Evolutionary conservation across 495 filamentous ascomycete species (phyloP).

Genomic region (Podospora pseudoanserina): DNA sequence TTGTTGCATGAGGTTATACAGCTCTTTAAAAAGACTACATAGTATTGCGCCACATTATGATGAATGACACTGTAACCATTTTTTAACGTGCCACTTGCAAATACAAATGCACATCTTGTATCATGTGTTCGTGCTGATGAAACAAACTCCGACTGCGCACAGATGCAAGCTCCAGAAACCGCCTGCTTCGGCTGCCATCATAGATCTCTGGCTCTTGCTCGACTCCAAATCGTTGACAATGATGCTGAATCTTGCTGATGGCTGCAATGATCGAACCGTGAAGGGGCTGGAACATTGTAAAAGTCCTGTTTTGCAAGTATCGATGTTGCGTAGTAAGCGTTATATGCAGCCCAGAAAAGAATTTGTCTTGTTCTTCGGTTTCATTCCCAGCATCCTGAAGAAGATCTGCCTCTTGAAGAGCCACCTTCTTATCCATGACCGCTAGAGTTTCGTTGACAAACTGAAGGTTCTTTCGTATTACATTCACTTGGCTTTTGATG

Average conservation of each 20-base stretch:
- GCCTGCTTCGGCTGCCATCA: background rate
- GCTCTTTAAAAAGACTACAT: background rate
- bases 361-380: too few relatives aligned
- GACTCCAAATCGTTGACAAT: background rate
- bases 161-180: background rate
- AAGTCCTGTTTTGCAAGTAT: too few relatives aligned
- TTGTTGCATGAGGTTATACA: constrained; percentile 6
- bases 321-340: too few relatives aligned
- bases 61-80: too few relatives aligned
- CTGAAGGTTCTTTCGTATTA: background rate
- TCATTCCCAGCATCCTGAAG: too few relatives aligned
- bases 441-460: background rate
- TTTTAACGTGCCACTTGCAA: background rate
- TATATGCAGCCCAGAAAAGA: too few relatives aligned
- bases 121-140: background rate
- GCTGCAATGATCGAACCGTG: background rate
- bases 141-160: background rate
- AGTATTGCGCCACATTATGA: too few relatives aligned
- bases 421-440: background rate
- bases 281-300: background rate
- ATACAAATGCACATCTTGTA: background rate
- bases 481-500: background rate
- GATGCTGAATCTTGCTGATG: background rate
- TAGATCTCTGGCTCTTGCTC: background rate
- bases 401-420: too few relatives aligned